These are phyloP conservation scores for Moniliella sp. DNA, from an alignment of 1,284 basidiomycete species.

Conservation along the genomic window DNA sequence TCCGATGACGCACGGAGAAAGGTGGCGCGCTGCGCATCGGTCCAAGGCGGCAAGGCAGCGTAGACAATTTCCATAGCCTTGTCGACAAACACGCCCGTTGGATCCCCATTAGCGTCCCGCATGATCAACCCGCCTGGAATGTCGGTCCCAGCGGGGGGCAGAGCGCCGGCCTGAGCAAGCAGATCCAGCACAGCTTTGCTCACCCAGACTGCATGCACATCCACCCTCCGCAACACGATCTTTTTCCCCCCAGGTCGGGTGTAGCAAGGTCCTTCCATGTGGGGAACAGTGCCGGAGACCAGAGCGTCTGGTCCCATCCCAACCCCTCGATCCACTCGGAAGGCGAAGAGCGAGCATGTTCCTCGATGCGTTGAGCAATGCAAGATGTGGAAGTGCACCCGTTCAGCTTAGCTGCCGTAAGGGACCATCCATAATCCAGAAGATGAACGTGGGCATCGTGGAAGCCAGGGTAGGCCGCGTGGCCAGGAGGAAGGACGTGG, in stretches of 20 bases:
- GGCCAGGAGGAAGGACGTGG: conserved; percentile 2
- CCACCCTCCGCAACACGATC: conserved; percentile 36
- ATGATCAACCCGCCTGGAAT: conserved; percentile 58
- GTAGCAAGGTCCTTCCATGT: conserved; percentile 48
- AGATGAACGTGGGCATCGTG: conserved; percentile 26
- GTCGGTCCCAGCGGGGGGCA: conserved; percentile 24
- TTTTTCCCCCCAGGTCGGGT: conserved; percentile 6
- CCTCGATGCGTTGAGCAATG: conserved; percentile 12
- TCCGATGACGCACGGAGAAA: conserved; percentile 50
- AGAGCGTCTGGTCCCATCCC: conserved; percentile 71
- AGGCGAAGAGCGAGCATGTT: too few species aligned
- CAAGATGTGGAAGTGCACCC: conserved; percentile 11
- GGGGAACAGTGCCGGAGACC: conserved; percentile 40
- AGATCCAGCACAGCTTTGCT: conserved; percentile 43
- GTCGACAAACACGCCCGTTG: conserved; percentile 45
- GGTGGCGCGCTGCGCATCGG: conserved; percentile 38
- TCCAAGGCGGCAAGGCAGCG: conserved; percentile 15
- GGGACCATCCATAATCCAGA: conserved; percentile 19
- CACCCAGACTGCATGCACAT: conserved; percentile 67
- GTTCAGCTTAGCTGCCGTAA: conserved; percentile 13
- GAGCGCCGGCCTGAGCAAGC: conserved; percentile 25
- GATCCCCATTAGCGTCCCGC: conserved; percentile 44
- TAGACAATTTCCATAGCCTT: conserved; percentile 22
- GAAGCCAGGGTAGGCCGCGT: conserved; percentile 13
- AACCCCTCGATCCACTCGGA: conserved; percentile 58